Evolutionary conservation across 2,329 filamentous ascomycete species (phyloP).

Genomic region (Saccharata proteae): DNA sequence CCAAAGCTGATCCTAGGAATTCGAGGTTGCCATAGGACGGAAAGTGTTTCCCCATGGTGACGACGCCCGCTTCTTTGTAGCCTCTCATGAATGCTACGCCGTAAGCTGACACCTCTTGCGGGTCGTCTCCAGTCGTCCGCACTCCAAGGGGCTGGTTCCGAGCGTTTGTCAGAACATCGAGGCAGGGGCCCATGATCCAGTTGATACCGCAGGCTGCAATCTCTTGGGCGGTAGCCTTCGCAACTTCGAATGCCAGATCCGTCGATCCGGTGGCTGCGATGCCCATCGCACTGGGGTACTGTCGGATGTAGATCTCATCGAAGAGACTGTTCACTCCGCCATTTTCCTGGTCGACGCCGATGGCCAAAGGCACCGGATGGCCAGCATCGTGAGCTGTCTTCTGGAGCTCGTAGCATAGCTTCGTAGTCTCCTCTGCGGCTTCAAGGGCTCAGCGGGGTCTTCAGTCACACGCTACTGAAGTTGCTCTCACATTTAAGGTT

Average conservation of each 20-base stretch:
- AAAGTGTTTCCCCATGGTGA: conserved; percentile 90
- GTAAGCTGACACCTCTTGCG: conserved; percentile 88
- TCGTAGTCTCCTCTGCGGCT: conserved; percentile 87
- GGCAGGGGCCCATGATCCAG: conserved; percentile 82
- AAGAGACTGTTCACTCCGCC: conserved; percentile 94
- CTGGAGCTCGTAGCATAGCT: conserved; percentile 81
- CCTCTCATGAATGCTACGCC: conserved; percentile 84
- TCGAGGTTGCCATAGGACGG: conserved; percentile 93
- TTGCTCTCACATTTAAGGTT: conserved; percentile 62
- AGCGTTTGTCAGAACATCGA: conserved; percentile 90
- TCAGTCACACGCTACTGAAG: conserved; percentile 7
- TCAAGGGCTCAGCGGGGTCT: conserved; percentile 15
- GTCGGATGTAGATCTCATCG: conserved; percentile 88
- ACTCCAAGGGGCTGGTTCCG: conserved; percentile 85
- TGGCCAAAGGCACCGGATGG: conserved; percentile 77
- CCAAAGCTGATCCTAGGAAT: conserved; percentile 78
- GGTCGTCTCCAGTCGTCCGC: conserved; percentile 80
- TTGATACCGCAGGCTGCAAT: conserved; percentile 90
- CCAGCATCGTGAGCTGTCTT: conserved; percentile 83
- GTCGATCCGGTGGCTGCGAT: conserved; percentile 82
- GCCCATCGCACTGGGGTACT: conserved; percentile 95
- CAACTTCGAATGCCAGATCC: conserved; percentile 77
- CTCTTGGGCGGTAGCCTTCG: conserved; percentile 86
- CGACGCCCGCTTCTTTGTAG: conserved; percentile 80
- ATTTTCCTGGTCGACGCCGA: conserved; percentile 94